Evolutionary conservation across 768 basidiomycete species (phyloP).

Genomic region (Lentinula sp.): DNA sequence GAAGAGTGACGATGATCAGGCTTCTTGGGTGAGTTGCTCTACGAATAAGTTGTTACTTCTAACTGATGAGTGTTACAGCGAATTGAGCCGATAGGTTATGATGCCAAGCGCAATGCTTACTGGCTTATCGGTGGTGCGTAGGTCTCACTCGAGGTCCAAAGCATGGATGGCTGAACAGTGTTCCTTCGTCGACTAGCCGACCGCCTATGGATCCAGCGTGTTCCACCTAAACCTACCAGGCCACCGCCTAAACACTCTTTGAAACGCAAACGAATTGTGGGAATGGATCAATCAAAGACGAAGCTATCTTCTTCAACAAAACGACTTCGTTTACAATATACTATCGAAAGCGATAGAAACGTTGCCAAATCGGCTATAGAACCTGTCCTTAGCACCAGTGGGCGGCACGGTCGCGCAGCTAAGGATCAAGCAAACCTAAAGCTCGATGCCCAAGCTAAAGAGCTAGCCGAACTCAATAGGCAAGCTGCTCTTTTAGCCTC

Average conservation of each 20-base stretch:
- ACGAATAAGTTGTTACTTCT: conserved; percentile 2
- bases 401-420: conserved; percentile 54
- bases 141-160: not conserved
- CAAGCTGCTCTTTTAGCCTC: conserved; percentile 27
- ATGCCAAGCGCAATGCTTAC: conserved; percentile 71
- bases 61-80: conserved; percentile 39
- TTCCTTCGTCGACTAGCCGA: conserved; percentile 42
- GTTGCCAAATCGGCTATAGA: not conserved
- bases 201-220: conserved; percentile 84
- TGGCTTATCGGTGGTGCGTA: conserved; percentile 78
- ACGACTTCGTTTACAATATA: conserved; percentile 8
- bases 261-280: conserved; percentile 35
- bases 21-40: conserved; percentile 60
- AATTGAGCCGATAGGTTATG: conserved; percentile 81
- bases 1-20: conserved; percentile 74
- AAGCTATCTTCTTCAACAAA: conserved; percentile 12
- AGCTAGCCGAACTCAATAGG: conserved; percentile 56
- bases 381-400: conserved; percentile 18
- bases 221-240: conserved; percentile 41
- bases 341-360: conserved; percentile 8
- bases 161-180: not conserved
- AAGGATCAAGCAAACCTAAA: conserved; percentile 68
- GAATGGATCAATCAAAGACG: conserved; percentile 27
- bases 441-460: conserved; percentile 62
- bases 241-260: conserved; percentile 19